Base-by-base conservation (phyloP, 139 green algal genomes). In the Chlorella vulgaris region DNA sequence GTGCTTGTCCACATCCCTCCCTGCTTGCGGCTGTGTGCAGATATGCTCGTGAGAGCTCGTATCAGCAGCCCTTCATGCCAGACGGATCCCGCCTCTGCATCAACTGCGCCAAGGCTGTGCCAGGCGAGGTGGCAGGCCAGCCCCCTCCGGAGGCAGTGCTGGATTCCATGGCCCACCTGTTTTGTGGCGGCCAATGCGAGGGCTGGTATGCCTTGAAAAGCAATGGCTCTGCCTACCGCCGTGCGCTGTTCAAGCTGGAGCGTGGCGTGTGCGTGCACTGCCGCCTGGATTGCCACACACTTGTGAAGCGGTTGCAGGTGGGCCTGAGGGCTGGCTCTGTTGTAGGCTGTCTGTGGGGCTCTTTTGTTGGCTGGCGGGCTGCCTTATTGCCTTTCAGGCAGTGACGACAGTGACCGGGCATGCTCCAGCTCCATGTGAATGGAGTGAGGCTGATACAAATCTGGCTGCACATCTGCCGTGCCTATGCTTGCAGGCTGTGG, bases 261-360 rank as follows among this genome's bases (percentile, higher is more conserved):
- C 81, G 89, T 2, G 93, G 93, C 51, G 84, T 94, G 39, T 97
- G 93, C 71, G 55, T 83, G 36, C 69, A 74, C 50, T 97, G 94
- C 82, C 35, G 75, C 0, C 78, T 95, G 24, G 92, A 97, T 87
- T 94, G 91, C 83, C 81, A 88, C 51, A 81, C 63, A 1, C 84
- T 97, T 80, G 87, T 96, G 58, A 68, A 74, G 26, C 83, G 89
- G 78, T 87, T 97, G 85, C 93, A 94, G 88, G 83, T 51, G 39
- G 62, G n/a, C n/a, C n/a, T 15, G 3, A 29, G 21, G 65, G 40
- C 38, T 65, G 77, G 21, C 33, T 69, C 2, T 29, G 36, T 2
- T 51, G 85, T 36, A 15, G 63, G 63, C 60, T 38, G 60, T 67
- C 4, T 21, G 60, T 2, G 13, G 2, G 24, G 60, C 60, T 13